Base-by-base conservation (phyloP, 495 filamentous ascomycete species). In the Trichoderma asperelloides region DNA sequence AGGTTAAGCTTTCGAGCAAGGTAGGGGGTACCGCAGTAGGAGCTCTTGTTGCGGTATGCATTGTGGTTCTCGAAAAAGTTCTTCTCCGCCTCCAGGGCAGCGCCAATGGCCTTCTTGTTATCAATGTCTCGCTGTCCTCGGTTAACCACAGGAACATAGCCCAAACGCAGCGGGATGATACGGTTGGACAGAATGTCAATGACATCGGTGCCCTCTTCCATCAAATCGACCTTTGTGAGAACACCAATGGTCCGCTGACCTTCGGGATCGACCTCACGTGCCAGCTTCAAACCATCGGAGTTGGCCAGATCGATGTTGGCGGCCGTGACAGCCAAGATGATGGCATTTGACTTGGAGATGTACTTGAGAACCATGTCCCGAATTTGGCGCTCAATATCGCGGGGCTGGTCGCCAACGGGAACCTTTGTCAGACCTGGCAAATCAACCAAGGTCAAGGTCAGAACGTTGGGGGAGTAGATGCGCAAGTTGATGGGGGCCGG, bases 141-240 rank as follows among this genome's bases (percentile, higher is more conserved):
- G 83, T 99, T 99, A 72, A 99, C 96, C 27, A 99, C 96, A 8
- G 96, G 96, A 23, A 99, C 96, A 75, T 99, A 99, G 70, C 96
- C 96, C 68, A 99, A 78, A 67, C 96, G 89, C 70, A 99, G 76
- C 21, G 96, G 96, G 75, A 99, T 98, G 78, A 99, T 95, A 74
- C 96, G 90, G 67, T 96, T 96, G 72, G 96, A 95, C 72, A 99
- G 86, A 82, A 99, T 99, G 81, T 99, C 96, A 71, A 99, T 95
- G 21, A 99, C 96, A 75, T 99, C 96, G 43, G 96, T 99, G 45
- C 96, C 96, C 37, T 97, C 93, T 78, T 99, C 96, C 96, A 99
- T 99, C 77, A 99, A 81, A 78, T 99, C 96, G 65, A 99, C 93
- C 83, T 99, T 99, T 66, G 94, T 98, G 73, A 99, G 85, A 70